Percentiles rank a stretch among this genome's conserved stretches.
phyloP scores from a whole-genome alignment of 179 eudicot genomes.

The Camellia oleifera region DNA sequence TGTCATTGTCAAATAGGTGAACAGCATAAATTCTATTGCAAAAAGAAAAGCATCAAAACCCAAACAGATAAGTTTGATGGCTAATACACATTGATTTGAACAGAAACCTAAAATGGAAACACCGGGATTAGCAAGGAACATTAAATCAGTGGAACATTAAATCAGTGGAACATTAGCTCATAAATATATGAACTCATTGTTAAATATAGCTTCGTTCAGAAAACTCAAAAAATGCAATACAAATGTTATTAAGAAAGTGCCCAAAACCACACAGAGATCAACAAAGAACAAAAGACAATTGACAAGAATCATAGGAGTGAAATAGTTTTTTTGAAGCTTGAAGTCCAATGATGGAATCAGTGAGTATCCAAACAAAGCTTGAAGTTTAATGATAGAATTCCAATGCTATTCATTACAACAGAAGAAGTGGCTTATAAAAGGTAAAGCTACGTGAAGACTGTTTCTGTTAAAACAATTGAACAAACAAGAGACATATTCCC shows the following conservation, averaged over 20 bases:
- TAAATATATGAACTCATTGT: background rate
- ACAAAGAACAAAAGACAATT: background rate
- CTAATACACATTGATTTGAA: background rate
- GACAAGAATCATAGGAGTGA: too few relatives aligned
- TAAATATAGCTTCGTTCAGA: background rate
- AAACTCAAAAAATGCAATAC: background rate
- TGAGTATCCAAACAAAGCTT: background rate
- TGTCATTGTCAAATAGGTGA: background rate
- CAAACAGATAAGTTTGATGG: background rate
- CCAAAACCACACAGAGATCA: background rate
- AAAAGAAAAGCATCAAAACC: background rate
- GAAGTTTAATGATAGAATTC: background rate
- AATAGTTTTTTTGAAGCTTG: background rate
- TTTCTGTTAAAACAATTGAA: constrained; percentile 12
- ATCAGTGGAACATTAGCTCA: background rate
- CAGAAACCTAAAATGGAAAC: background rate
- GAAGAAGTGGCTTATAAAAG: constrained; percentile 1
- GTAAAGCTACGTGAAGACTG: background rate
- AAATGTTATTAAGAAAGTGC: background rate
- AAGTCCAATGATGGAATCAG: background rate
- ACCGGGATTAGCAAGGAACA: background rate
- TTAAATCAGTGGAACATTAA: too few relatives aligned
- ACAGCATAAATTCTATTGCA: background rate
- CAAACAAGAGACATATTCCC: constrained; percentile 21
- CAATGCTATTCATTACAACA: constrained; percentile 1